These are phyloP conservation scores for Pyrus pyrifolia DNA, from an alignment of 306 rosid genomes.

Conservation along the genomic window DNA sequence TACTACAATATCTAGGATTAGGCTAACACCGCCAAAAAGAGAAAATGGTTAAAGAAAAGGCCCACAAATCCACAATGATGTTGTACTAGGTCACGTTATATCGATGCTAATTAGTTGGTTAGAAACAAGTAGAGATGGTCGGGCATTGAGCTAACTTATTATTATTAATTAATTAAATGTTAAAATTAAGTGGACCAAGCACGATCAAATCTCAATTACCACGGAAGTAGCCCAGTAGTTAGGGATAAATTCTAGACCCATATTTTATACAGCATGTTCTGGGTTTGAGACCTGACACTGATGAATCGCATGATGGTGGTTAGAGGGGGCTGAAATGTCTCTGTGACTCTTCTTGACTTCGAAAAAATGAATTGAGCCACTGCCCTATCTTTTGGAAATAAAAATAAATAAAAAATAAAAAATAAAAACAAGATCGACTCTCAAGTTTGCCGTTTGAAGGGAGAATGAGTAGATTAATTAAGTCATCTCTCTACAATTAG, in stretches of 20 bases:
- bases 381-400: too few relatives aligned
- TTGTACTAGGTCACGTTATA: not conserved
- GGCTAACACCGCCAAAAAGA: not conserved
- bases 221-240: too few relatives aligned
- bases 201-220: not conserved
- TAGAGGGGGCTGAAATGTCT: too few relatives aligned
- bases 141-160: not conserved
- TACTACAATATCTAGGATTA: not conserved
- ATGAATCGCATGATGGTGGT: too few relatives aligned
- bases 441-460: not conserved
- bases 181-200: not conserved
- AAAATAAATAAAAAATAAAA: too few relatives aligned
- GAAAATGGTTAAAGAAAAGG: not conserved
- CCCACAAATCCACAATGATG: not conserved
- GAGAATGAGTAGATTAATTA: not conserved
- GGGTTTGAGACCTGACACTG: too few relatives aligned
- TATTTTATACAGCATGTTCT: too few relatives aligned
- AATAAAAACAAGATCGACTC: not conserved
- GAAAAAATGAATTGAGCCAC: too few relatives aligned
- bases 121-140: not conserved
- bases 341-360: too few relatives aligned
- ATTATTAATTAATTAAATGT: not conserved
- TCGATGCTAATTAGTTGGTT: not conserved
- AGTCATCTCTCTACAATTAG: not conserved
- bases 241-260: accelerated